Base-by-base conservation (phyloP, 192 early-diverging fungal species). In the Linnemannia exigua region DNA sequence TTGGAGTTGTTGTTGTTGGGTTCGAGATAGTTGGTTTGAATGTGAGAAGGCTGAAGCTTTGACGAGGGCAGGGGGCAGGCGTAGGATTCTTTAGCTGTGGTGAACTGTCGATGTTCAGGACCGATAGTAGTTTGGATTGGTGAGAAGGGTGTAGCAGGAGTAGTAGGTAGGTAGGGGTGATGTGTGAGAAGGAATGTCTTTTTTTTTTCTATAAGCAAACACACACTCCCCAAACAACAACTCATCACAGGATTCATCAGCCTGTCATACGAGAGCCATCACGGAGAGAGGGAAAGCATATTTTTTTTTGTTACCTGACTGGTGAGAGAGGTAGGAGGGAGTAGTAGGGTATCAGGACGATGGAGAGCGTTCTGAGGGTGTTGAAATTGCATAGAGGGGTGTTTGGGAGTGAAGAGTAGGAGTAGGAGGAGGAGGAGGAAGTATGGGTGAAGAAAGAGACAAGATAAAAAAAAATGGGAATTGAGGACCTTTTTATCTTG, bases 401-500 rank as follows among this genome's bases (percentile, higher is more conserved):
- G 46, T 52, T 52, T 52, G 31, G 28, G 50, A 31, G 16, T 33
- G 31, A 20, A 33, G 25, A 17, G 28, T 4, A 25, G 31, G 25
- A 16, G 19, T 22, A 31, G 19, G 72, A 31, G 35, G 35, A 14
- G n/a, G 58, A 5, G 38, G 51, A 61, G 37, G 14, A 9, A 16
- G 37, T 20, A 54, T 9, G 54, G 35, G 14, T n/a, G 37, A 19
- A 46, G 16, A 46, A 75, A 31, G 71, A 33, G 28, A 51, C 7
- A 22, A 44, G 35, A 15, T 5, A 50, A 35, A 19, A 48, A 72
- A 33, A 47, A n/a, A 28, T 72, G 41, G 28, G 5, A 48, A 46
- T 72, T 16, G 47, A 15, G 35, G 20, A 46, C 35, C 54, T 67
- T 76, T 76, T 76, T 76, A 46, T 72, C 28, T 72, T 44, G 28